Percentiles rank a stretch among this genome's conserved stretches.
These are phyloP conservation scores for Sporothrix globosa DNA, from an alignment of 2,329 filamentous ascomycete species.

Conservation along the genomic window DNA sequence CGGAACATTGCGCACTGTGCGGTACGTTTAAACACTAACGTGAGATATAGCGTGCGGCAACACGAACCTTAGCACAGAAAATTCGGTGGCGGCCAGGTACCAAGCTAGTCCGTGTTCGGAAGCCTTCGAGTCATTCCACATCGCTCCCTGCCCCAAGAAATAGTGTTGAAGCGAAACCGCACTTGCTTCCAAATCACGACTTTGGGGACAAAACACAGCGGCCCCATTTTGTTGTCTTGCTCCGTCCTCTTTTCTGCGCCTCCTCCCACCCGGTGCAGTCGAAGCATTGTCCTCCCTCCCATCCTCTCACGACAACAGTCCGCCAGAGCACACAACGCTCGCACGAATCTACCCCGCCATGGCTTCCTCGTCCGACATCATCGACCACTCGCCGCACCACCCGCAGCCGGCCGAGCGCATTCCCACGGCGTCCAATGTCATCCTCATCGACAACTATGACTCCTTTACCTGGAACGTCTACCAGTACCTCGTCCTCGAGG, in stretches of 20 bases:
- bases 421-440: constrained; percentile 80
- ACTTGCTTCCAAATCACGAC: constrained; percentile 15
- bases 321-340: not conserved
- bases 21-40: not conserved
- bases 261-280: not conserved
- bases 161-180: not conserved
- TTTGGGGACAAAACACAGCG: not conserved
- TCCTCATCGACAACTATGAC: constrained; percentile 98
- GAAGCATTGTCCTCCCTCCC: not conserved
- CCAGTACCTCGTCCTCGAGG: constrained; percentile 96
- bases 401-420: constrained; percentile 73
- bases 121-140: constrained; percentile 19
- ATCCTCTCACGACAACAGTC: not conserved
- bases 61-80: not conserved
- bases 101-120: constrained; percentile 30
- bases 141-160: constrained; percentile 15
- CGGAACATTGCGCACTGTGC: constrained; percentile 13
- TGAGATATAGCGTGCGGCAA: constrained; percentile 8
- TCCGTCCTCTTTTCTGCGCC: not conserved
- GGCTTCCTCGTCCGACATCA: constrained; percentile 52
- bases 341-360: constrained; percentile 45
- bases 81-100: constrained; percentile 8
- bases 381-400: constrained; percentile 86
- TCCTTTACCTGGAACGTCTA: constrained; percentile 99
- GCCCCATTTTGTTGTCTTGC: not conserved